These are phyloP conservation scores for Pythium vanterpoolii DNA, from an alignment of 352 stramenopile genomes.

Conservation along the genomic window DNA sequence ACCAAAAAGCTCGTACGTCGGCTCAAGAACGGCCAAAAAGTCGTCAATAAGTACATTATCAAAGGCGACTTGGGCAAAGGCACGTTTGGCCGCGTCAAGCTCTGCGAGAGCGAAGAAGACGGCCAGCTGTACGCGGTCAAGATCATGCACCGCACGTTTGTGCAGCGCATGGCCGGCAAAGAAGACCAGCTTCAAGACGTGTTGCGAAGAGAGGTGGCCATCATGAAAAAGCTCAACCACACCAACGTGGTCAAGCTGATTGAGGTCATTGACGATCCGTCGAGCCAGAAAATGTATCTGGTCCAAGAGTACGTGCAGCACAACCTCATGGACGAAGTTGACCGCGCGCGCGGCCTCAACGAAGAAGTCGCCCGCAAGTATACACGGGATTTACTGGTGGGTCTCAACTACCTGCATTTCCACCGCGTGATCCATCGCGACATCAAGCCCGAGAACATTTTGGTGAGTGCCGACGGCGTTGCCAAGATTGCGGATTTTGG, in stretches of 20 bases:
- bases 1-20: conserved; percentile 79
- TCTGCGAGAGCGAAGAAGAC: conserved; percentile 79
- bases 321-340: conserved; percentile 91
- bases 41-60: conserved; percentile 95
- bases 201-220: conserved; percentile 89
- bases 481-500: conserved; percentile 91
- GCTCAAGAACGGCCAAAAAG: conserved; percentile 80
- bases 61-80: conserved; percentile 89
- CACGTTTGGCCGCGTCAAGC: conserved; percentile 86
- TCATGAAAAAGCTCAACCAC: conserved; percentile 96
- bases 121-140: conserved; percentile 84
- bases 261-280: conserved; percentile 93
- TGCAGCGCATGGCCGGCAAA: conserved; percentile 85
- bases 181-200: conserved; percentile 85
- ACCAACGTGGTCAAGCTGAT: conserved; percentile 92
- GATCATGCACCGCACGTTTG: conserved; percentile 89
- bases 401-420: conserved; percentile 92
- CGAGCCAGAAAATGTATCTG: conserved; percentile 94
- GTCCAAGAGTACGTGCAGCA: conserved; percentile 94
- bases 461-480: conserved; percentile 85
- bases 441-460: conserved; percentile 96
- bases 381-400: conserved; percentile 86
- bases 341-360: conserved; percentile 49
- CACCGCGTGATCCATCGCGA: conserved; percentile 95
- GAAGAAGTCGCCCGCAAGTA: conserved; percentile 79